Percentiles rank a stretch among this genome's conserved stretches.
Conservation (phyloP, 2,329 filamentous ascomycete species). For the Apiospora phragmitis region DNA sequence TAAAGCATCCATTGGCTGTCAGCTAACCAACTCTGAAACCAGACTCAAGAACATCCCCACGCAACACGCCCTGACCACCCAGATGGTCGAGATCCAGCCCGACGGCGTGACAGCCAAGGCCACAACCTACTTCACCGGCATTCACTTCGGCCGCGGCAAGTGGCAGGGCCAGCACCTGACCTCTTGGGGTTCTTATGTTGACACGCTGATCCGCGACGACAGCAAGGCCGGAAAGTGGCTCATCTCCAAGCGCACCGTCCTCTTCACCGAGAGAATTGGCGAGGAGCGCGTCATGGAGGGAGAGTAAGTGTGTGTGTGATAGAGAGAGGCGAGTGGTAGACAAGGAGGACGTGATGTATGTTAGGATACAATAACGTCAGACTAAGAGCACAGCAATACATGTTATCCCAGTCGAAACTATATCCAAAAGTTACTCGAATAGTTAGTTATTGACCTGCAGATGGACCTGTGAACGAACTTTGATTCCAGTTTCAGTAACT, state of each 20-base stretch:
- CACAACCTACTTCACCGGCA: constrained; percentile 16
- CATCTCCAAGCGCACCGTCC: constrained; percentile 4
- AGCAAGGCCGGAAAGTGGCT: constrained; percentile 13
- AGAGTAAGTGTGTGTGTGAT: neutral
- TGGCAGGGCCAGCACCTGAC: constrained; percentile 16
- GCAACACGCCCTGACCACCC: constrained; percentile 18
- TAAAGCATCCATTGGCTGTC: neutral
- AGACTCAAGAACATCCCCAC: constrained; percentile 14
- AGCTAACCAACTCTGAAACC: neutral
- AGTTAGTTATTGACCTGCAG: too few species aligned
- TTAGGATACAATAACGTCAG: neutral
- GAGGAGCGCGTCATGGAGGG: constrained; percentile 14
- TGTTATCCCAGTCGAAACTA: too few species aligned
- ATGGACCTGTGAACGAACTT: neutral
- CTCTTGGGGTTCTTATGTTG: constrained; percentile 15
- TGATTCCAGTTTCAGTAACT: neutral
- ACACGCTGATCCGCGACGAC: constrained; percentile 6
- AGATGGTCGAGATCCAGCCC: constrained; percentile 13
- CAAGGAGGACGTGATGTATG: too few species aligned
- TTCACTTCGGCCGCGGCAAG: constrained; percentile 17
- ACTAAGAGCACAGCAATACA: neutral
- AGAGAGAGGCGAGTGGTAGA: too few species aligned
- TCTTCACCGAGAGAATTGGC: constrained; percentile 10
- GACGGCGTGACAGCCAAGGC: constrained; percentile 14
- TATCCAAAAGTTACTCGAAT: too few species aligned